A percentile compares a stretch with the other conserved stretches of the same genome.
Evolutionary conservation across 768 basidiomycete species (phyloP).

Genomic region (Termitomyces sp.): DNA sequence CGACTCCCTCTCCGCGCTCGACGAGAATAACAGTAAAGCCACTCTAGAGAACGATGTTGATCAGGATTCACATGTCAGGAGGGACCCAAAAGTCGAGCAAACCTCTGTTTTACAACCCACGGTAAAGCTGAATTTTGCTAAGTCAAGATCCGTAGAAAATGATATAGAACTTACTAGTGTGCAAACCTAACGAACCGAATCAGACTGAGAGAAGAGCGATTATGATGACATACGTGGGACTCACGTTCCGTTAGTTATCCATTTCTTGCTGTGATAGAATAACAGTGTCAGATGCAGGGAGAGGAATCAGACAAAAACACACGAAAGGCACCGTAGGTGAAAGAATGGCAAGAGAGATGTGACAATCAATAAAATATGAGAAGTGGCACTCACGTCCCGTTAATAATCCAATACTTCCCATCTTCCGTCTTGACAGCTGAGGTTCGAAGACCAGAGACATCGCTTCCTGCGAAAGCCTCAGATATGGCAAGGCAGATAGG

Average conservation of each 20-base stretch:
- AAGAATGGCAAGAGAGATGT: not conserved
- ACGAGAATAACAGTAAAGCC: constrained; percentile 86
- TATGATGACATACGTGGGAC: constrained; percentile 14
- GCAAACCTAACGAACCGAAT: constrained; percentile 28
- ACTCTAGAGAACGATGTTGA: constrained; percentile 24
- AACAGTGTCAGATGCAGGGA: not conserved
- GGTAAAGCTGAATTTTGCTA: constrained; percentile 45
- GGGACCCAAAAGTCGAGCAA: not conserved
- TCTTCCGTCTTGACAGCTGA: constrained; percentile 75
- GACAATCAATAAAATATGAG: not conserved
- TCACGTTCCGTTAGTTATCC: constrained; percentile 76
- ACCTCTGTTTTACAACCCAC: constrained; percentile 62
- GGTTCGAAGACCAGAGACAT: constrained; percentile 73
- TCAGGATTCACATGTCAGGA: not conserved
- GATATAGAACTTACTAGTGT: constrained; percentile 33
- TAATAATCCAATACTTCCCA: constrained; percentile 79
- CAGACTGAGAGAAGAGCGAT: not conserved
- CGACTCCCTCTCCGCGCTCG: constrained; percentile 76
- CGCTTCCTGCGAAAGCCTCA: constrained; percentile 85
- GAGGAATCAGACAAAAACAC: not conserved
- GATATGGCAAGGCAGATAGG: constrained; percentile 84
- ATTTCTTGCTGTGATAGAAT: constrained; percentile 58
- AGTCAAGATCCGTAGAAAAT: not conserved
- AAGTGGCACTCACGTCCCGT: constrained; percentile 42
- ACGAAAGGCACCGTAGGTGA: not conserved